phyloP scores from a whole-genome alignment of 805 yeast species.

The Zygosaccharomyces rouxii region DNA sequence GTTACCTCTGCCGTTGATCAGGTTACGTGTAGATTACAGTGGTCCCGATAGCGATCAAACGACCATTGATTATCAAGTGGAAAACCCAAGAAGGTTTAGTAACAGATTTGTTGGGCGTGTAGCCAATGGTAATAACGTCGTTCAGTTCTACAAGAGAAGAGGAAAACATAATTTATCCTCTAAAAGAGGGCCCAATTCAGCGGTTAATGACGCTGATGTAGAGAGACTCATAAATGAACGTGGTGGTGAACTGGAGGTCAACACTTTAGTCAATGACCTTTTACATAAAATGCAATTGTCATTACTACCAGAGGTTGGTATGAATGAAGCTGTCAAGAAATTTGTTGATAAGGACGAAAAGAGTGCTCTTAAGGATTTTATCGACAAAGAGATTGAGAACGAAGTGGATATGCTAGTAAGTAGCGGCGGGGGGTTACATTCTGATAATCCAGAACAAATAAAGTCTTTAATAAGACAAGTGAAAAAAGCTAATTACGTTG shows the following conservation, averaged over 20 bases:
- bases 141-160: constrained; percentile 59
- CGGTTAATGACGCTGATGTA: constrained; percentile 15
- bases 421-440: constrained; percentile 38
- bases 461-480: constrained; percentile 42
- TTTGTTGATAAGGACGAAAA: constrained; percentile 84
- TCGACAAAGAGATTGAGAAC: constrained; percentile 50
- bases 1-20: constrained; percentile 75
- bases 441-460: constrained; percentile 41
- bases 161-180: constrained; percentile 21
- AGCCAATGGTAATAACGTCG: constrained; percentile 86
- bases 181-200: constrained; percentile 12
- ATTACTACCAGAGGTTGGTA: constrained; percentile 68
- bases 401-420: constrained; percentile 48
- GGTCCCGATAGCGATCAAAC: constrained; percentile 39
- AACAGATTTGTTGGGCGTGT: constrained; percentile 85
- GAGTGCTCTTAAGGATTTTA: constrained; percentile 57
- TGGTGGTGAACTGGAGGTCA: constrained; percentile 48
- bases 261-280: constrained; percentile 57
- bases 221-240: constrained; percentile 18
- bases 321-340: constrained; percentile 64
- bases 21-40: constrained; percentile 81
- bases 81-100: constrained; percentile 83
- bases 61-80: constrained; percentile 71
- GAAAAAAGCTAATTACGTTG: constrained; percentile 32
- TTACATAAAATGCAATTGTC: constrained; percentile 60